Base-by-base conservation (phyloP, 345 rosid species). In the Aquilaria malaccensis region DNA sequence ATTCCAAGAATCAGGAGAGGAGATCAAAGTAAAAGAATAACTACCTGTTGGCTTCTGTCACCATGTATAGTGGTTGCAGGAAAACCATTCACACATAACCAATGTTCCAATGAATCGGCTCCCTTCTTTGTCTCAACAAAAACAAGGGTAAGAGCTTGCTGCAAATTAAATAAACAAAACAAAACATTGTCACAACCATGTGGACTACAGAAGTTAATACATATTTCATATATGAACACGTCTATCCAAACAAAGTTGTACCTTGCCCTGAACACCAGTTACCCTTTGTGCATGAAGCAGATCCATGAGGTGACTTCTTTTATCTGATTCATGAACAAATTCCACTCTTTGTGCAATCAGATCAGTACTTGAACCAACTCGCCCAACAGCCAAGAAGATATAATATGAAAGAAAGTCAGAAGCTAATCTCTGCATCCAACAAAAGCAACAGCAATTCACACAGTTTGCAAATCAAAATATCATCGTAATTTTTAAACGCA, bases 301-400 rank as follows among this genome's bases (percentile, higher is more conserved):
- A 74, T 94, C 99, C 99, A 94, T 94, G 51, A 94, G 97, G 62
- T 90, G 93, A 73, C 99, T 94, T 82, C 99, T 90, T 78, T 94
- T 94, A 81, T 94, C 99, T 41, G 96, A 71, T 46, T 94, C 97
- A 1, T 80, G 90, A 58, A 94, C 99, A 77, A 83, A 85, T 70
- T 90, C 99, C 68, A 94, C 97, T 74, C 99, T 86, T 74, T 94
- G 99, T 64, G 78, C 87, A 72, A 94, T 94, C 80, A 94, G 77
- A 81, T 94, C 99, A 60, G 99, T 94, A 75, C 99, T 94, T 45
- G 99, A 94, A 61, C 99, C 99, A 59, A 94, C 99, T 70, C 99
- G 72, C 54, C 99, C 99, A 78, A 94, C 99, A 73, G 97, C 95
- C 93, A 94, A 73, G 71, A 90, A 94, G 51, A 94, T 56, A 62